Evolutionary conservation across 441 rosid genomes (phyloP), one percentile per base, ranked within the genome.

Genomic region (Macaranga tanarius): DNA sequence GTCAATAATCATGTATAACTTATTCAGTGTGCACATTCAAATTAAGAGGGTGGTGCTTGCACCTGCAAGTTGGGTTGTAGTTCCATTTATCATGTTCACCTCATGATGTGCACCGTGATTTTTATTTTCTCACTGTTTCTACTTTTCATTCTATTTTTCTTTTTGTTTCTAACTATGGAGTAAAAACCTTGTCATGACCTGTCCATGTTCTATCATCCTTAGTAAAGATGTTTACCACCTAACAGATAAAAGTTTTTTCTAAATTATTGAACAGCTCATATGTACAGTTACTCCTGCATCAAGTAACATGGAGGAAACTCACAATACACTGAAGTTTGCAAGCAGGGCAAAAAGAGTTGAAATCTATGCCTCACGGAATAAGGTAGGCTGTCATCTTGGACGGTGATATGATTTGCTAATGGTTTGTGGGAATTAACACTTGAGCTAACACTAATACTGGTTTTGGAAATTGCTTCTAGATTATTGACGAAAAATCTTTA

Each of bases 221-320:
- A 50, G 22, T 62, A 40, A 28, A 63, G 63, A 45, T 48, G 25
- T 57, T 12, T 9, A 25, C 42, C 45, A 67, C n/a, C 61, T 77
- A 72, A 76, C 40, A 22, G 2, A 48, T 44, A 22, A 3, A 72
- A 34, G 17, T 12, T 61, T 54, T 73, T 68, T 10, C 42, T 65
- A 61, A 72, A 59, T 72, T 71, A 7, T 70, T 74, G 23, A 76
- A 50, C 91, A 96, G 99, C 99, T 96, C 74, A 96, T 96, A 75
- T 96, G 99, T 79, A 96, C 98, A 16, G 87, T 96, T 71, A 96
- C 99, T 76, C 99, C 99, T 71, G 98, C 99, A 66, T 94, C 99
- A 28, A 96, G 99, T 84, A 96, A 85, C 79, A 79, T 86, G 85
- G 99, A 96, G 82, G 99, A 96, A 87, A 96, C 99, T 57, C 98